Evolutionary conservation across 148 eudicot species (phyloP), one percentile per base, ranked within the genome.

Genomic region (Agrostemma githago): DNA sequence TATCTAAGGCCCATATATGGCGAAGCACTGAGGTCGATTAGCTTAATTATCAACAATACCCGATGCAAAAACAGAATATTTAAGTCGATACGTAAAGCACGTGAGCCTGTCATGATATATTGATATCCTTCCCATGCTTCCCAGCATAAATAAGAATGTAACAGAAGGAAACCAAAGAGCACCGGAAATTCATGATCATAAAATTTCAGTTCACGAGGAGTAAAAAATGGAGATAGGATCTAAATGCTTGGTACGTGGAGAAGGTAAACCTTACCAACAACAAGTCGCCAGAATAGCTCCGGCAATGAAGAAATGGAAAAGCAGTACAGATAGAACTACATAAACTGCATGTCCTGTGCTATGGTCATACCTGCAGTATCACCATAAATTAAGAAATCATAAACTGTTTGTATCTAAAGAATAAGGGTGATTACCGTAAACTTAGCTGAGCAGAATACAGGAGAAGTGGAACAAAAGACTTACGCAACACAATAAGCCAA

Each of bases 401-500:
- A 77, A 43, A 51, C 59, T 48, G 11, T 57, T 43, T 40, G 16
- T 21, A 75, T 20, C 71, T 26, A 5, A 5, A 57, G 60, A 53
- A 57, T 10, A 68, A 12, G 34, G 17, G 40, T 42, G 12, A 65
- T 21, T 40, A 43, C 56, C 71, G 9, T 12, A 41, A 70, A 21
- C 12, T 34, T 3, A 54, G 40, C 20, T 40, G 57, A 58, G 20
- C 38, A 72, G 54, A 5, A 34, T 12, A 62, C 8, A 37, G 16
- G 57, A 38, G 15, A 72, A 51, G 75, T 61, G 51, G 57, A 62
- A 68, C 11, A 19, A 39, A 60, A 70, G 81, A 88, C 99, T 87
- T 92, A 96, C 99, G 96, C 97, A 48, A 86, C 92, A 77, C 96
- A 96, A 80, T 92, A 96, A 11, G 99, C 99, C 83, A 90, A 61